phyloP scores from a whole-genome alignment of 805 yeast genomes.

The Wickerhamiella parazyma region DNA sequence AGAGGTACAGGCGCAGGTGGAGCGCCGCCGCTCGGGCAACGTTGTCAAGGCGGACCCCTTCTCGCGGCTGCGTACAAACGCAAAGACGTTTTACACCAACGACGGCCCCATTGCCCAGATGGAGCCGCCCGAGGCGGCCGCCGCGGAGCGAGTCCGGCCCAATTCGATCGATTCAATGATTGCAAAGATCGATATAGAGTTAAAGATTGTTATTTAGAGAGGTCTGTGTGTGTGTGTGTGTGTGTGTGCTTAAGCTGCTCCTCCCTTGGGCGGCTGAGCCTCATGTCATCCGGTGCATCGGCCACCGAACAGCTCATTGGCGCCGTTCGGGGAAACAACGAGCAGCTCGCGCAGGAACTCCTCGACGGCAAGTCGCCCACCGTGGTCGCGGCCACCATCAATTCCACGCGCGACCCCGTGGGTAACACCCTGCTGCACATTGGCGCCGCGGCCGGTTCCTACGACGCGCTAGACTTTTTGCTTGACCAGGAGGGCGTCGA shows the following conservation, averaged over 20 bases:
- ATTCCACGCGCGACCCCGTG: slow-evolving; percentile 57
- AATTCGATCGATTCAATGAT: slow-evolving; percentile 27
- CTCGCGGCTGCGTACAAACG: slow-evolving; percentile 74
- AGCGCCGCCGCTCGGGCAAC: slow-evolving; percentile 31
- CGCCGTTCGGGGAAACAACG: slow-evolving; percentile 77
- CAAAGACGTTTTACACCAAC: slow-evolving; percentile 55
- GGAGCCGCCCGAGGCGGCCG: slow-evolving; percentile 4
- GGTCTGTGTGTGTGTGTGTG: too few species aligned
- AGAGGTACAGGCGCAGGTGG: slow-evolving; percentile 49
- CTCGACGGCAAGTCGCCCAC: slow-evolving; percentile 27
- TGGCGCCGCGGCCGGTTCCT: slow-evolving; percentile 68
- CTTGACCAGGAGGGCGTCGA: slow-evolving; percentile 85
- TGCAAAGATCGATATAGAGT: slow-evolving; percentile 26
- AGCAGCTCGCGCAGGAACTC: slow-evolving; percentile 52
- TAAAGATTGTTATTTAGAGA: slow-evolving; percentile 27
- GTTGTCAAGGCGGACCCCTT: slow-evolving; percentile 53
- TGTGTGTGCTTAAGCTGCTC: too few species aligned
- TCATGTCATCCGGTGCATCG: slow-evolving; percentile 36
- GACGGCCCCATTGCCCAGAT: slow-evolving; percentile 9
- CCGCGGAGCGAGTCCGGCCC: slow-evolving; percentile 12
- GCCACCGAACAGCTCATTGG: slow-evolving; percentile 69
- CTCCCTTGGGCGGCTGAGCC: too few species aligned
- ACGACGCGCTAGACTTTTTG: slow-evolving; percentile 66
- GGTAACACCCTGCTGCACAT: slow-evolving; percentile 74
- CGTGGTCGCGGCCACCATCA: slow-evolving; percentile 40